Evolutionary conservation across 202 grass and related monocot genomes (phyloP), one percentile per base, ranked within the genome.

Genomic region (Musa balbisiana): DNA sequence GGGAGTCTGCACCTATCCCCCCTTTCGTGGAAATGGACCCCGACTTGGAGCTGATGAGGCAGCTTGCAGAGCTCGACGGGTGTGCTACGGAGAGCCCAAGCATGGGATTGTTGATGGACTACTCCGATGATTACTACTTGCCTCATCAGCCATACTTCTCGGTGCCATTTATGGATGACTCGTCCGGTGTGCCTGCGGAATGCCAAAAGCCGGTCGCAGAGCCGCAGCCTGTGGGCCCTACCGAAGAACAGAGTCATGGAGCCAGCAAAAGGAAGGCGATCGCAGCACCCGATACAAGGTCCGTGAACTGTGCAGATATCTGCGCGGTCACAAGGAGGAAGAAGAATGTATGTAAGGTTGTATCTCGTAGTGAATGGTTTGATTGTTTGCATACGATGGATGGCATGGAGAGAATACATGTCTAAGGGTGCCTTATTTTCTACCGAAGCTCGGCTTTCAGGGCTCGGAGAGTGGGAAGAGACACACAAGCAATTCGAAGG

Each of bases 21-120:
- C 24, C 72, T 8, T 66, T 78, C 63, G 11, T 27, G 21, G 63
- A 78, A 1, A n/a, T 19, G 64, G 64, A 66, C 43, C 73, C 76
- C 15, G 20, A 27, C 74, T 64, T 51, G 3, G 58, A 65, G 58
- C 23, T 76, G 10, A 50, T 76, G 58, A 51, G 14, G 21, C 49
- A 54, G 22, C 60, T 67, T 16, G 51, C 63, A 12, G 76, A 66
- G 76, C 51, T 78, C 49, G 27, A 29, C n/a, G 49, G 51, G 62
- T 52, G 49, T 27, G 62, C 14, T 12, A 67, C 67, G 63, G 75
- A 27, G 9, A 64, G 22, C 23, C 25, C 20, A 10, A 65, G 23
- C 73, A 12, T 20, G 15, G 55, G 55, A 29, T 9, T 50, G 8
- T 25, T 25, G 25, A 75, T 75, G 73, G 73, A 20, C 23, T 56